phyloP scores from a whole-genome alignment of 371 early-diverging fungal species.

The Capillidium heterosporum region DNA sequence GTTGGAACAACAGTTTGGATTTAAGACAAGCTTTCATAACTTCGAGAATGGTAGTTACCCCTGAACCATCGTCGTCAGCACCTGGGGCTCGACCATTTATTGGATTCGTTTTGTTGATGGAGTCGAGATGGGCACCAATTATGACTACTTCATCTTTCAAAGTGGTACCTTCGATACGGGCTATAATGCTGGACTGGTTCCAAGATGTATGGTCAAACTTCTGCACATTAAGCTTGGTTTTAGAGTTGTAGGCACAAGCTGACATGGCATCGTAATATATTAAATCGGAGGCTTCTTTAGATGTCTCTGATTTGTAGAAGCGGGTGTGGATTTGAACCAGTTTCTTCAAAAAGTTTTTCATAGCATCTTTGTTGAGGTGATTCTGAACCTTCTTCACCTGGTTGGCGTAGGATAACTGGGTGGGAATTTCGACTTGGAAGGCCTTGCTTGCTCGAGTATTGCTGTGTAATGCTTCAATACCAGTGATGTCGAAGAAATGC shows the following conservation, averaged over 20 bases:
- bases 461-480: no score
- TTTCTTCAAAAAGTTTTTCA: neutral
- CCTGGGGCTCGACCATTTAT: constrained; percentile 61
- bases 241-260: neutral
- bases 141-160: constrained; percentile 45
- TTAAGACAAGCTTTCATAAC: constrained; percentile 53
- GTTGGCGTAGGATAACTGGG: neutral
- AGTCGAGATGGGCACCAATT: constrained; percentile 81
- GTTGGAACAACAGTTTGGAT: constrained; percentile 48
- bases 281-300: neutral
- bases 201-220: constrained; percentile 34
- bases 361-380: neutral
- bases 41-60: constrained; percentile 72
- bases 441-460: neutral
- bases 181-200: constrained; percentile 37
- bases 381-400: neutral
- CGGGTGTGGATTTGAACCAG: constrained; percentile 9
- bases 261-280: no score
- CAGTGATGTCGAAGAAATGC: neutral
- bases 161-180: constrained; percentile 44
- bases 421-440: no score
- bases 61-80: constrained; percentile 77
- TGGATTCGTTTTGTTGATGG: constrained; percentile 66
- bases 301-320: neutral
- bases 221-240: neutral